These are phyloP conservation scores for Suhomyces sp. DNA, from an alignment of 805 yeast genomes.

Conservation along the genomic window DNA sequence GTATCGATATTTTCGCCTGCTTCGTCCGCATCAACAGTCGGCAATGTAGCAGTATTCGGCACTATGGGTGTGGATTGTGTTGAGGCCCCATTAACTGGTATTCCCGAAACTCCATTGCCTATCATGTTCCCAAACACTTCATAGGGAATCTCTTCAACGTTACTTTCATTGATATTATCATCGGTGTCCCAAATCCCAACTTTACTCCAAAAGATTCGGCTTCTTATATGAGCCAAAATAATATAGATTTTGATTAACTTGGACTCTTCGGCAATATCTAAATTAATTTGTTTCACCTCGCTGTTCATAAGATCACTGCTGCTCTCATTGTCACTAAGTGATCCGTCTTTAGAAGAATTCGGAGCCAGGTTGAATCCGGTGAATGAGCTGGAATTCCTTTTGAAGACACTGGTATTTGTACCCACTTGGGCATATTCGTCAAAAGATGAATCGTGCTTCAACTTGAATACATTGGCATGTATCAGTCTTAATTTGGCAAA, in stretches of 20 bases:
- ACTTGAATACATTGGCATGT: conserved; percentile 52
- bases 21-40: background rate
- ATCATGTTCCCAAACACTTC: conserved; percentile 10
- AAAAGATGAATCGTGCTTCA: conserved; percentile 33
- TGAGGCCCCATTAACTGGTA: background rate
- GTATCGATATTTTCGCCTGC: background rate
- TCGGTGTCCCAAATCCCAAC: conserved; percentile 72
- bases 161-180: conserved; percentile 27
- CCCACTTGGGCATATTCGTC: conserved; percentile 23
- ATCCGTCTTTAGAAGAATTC: background rate
- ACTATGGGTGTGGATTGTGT: conserved; percentile 2
- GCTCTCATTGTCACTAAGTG: conserved; percentile 6
- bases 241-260: conserved; percentile 51
- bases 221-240: conserved; percentile 51
- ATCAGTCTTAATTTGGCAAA: conserved; percentile 72
- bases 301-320: conserved; percentile 9
- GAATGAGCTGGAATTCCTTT: conserved; percentile 14
- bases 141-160: conserved; percentile 12
- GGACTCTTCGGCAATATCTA: conserved; percentile 28
- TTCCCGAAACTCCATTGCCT: background rate
- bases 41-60: background rate
- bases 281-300: conserved; percentile 1
- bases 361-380: conserved; percentile 1
- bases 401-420: conserved; percentile 22
- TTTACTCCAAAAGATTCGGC: conserved; percentile 79